Base-by-base conservation (phyloP, 345 rosid species). In the Xanthoceras sorbifolium region DNA sequence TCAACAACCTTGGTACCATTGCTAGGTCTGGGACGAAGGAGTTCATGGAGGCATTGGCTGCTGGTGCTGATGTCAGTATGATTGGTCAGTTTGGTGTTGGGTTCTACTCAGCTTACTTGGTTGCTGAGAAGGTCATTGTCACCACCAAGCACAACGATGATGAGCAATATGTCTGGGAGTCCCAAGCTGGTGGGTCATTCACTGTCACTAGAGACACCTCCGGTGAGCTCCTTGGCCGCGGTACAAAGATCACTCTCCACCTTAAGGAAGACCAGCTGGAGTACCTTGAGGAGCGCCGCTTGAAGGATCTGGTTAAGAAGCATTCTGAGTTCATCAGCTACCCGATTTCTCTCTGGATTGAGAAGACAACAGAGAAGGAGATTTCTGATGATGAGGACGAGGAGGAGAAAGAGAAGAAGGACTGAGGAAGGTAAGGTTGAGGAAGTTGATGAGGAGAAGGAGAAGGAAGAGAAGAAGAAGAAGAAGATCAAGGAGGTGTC, bases 311-410 rank as follows among this genome's bases (percentile, higher is more conserved):
- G 78, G 77, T 93, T 36, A 91, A 91, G 90, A 93, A 93, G 90
- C 98, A 93, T 78, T 93, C 98, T n/a, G 98, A 93, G 76, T 91
- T 93, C 85, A 93, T 93, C 15, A 91, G 94, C 80, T 93, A 93
- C 75, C 98, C 97, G 0, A 92, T 93, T 65, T 92, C 94, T 4
- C 87, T 93, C 1, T 93, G 98, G 97, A 80, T 86, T 50, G 98
- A 93, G 90, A 93, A 92, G 87, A 93, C 97, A 6, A 86, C 89
- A 0, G 98, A 93, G 87, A 90, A 93, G 88, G 97, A 93, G 76
- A 90, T 92, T 1, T 88, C 92, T 22, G 98, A 93, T 78, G 98
- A 93, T 31, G 98, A 93, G 68, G 98, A 93, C 0, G 97, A 93
- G 76, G 98, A 93, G 72, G 92, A 90, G 42, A 93, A 93, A 82